Evolutionary conservation across 345 rosid species (phyloP).

Genomic region (Garcia nutans): DNA sequence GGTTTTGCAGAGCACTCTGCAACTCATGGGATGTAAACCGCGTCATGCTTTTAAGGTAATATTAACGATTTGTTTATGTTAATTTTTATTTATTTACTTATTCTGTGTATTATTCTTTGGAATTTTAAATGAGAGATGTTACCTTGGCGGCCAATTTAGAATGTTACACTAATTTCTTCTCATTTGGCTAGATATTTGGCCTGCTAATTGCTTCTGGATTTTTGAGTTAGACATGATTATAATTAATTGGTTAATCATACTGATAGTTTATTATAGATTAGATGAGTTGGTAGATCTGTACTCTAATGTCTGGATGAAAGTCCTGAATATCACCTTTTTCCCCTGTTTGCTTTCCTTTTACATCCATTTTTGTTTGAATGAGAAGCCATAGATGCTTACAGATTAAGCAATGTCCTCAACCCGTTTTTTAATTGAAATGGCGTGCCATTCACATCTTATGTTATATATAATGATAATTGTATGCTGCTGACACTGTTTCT

Average conservation of each 20-base stretch:
- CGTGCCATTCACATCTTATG: background rate
- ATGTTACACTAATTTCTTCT: background rate
- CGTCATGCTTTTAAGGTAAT: slow-evolving; percentile 95
- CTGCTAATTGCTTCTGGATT: background rate
- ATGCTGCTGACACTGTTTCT: background rate
- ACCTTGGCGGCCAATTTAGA: background rate
- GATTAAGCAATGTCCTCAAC: background rate
- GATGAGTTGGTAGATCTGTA: slow-evolving; percentile 14
- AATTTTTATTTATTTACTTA: background rate
- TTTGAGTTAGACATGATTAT: background rate
- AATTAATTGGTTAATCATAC: background rate
- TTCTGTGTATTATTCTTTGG: background rate
- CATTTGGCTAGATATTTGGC: background rate
- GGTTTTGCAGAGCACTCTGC: slow-evolving; percentile 89
- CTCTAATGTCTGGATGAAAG: background rate
- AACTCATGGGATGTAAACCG: slow-evolving; percentile 96
- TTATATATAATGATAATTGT: background rate
- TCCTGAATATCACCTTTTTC: background rate
- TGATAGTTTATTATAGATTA: background rate
- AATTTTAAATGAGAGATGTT: background rate
- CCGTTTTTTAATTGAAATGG: background rate
- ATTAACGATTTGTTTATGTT: background rate
- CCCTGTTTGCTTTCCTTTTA: too few relatives aligned
- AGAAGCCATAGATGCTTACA: background rate
- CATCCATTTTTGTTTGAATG: background rate